Evolutionary conservation across 1,284 basidiomycete species (phyloP).

Genomic region (Apiotrichum gamsii): DNA sequence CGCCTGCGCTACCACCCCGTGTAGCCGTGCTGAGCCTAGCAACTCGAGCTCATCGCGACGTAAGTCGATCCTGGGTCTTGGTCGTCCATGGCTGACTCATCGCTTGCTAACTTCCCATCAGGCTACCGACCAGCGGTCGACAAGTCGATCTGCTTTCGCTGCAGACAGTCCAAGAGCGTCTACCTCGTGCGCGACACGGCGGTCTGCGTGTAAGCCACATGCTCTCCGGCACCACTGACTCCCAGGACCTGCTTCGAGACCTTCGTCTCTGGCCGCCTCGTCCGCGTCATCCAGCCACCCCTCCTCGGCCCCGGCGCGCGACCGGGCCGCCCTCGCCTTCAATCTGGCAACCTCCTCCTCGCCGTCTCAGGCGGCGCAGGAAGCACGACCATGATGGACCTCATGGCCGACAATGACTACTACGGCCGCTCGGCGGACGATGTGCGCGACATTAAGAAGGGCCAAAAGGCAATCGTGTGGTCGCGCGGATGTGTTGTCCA

Average conservation of each 20-base stretch:
- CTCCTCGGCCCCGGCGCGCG: conserved; percentile 20
- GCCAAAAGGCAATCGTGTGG: conserved; percentile 37
- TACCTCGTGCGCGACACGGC: conserved; percentile 34
- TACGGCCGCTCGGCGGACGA: conserved; percentile 21
- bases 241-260: conserved; percentile 30
- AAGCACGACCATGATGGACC: conserved; percentile 35
- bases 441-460: conserved; percentile 26
- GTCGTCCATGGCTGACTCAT: not conserved
- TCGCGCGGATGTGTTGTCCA: conserved; percentile 35
- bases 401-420: conserved; percentile 25
- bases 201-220: conserved; percentile 33
- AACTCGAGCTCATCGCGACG: no score
- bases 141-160: conserved; percentile 31
- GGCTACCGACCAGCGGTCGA: conserved; percentile 12
- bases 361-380: conserved; percentile 41
- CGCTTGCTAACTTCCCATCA: not conserved
- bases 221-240: not conserved
- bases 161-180: conserved; percentile 26
- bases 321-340: conserved; percentile 23
- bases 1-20: conserved; percentile 24
- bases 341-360: conserved; percentile 25
- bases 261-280: conserved; percentile 23
- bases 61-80: no score
- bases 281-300: conserved; percentile 27
- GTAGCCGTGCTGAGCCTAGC: no score